Evolutionary conservation across 192 early-diverging fungal genomes (phyloP), one percentile per base, ranked within the genome.

Genomic region (Entophlyctis luteolus): DNA sequence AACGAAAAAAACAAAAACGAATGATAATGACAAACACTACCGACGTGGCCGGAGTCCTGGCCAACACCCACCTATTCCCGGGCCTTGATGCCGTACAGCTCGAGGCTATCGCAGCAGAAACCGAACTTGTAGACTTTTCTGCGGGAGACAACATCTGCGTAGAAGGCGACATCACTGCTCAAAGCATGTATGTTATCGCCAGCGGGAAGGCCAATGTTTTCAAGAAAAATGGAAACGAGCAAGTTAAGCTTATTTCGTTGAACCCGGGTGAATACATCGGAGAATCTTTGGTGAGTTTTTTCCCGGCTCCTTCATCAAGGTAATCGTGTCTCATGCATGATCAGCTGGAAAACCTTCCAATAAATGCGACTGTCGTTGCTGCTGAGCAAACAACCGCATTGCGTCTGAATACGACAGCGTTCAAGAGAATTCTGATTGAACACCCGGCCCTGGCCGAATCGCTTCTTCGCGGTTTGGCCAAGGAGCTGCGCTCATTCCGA

Each of bases 401-500:
- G 22, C 53, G 62, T 22, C 60, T 72, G 48, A 50, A 63, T 29
- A 42, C 20, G 47, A 22, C 52, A 2, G 22, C 60, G 22, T 66
- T 72, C 62, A 16, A 37, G 5, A 10, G 3, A 18, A 29, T 72
- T 12, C 60, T 72, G 18, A 34, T 38, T 4, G 5, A 36, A 23
- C 62, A 72, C 33, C 54, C 60, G 4, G 20, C 18, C 12, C 4
- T 72, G 31, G 23, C 71, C 27, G 35, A 14, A n/a, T 27, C 62
- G 12, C 71, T 72, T 33, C 32, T 72, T 34, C 22, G 38, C 14
- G 60, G 60, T 35, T 62, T 72, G 47, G 53, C 71, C 3, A n/a
- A 52, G 3, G 62, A 72, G 31, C 71, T 72, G 27, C 62, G 71
- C 39, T 34, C 53, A 0, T 72, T 72, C 62, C 48, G 60, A 27